Evolutionary conservation across 768 basidiomycete species (phyloP), one percentile per base, ranked within the genome.

Genomic region (Termitomyces sp.): DNA sequence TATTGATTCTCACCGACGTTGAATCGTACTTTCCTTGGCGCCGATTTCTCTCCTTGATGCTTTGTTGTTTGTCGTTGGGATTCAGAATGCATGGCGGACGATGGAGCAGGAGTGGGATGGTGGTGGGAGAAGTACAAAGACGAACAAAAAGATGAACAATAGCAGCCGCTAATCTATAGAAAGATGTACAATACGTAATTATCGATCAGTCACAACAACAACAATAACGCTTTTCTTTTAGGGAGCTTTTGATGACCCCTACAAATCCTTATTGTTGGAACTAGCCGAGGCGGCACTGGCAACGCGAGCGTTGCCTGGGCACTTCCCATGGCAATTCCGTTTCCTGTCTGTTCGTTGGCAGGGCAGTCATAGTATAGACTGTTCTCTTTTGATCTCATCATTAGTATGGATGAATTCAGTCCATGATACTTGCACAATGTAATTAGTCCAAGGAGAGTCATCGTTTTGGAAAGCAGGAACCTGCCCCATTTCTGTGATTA

Each of bases 11-110:
- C 64, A 78, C 90, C 90, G 63, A 92, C 90, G 74, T 92, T 92
- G 77, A 92, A 92, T 58, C 90, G 83, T 47, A 92, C 90, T 77
- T 91, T 92, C 64, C 90, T 80, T 21, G 90, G 88, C 14, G 87
- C 81, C 42, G 76, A 72, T 44, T 34, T 34, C 3, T 34, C 34
- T 34, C 34, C 34, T 34, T 74, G 66, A 6, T 77, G 57, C 61
- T 71, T 73, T 35, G 71, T 61, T 32, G 71, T 64, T 38, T 65
- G 66, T 51, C 62, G 46, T 51, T 64, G 63, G n/a, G 64, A 53
- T 40, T 69, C 67, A 54, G 70, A 65, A 60, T 70, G 69, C 68
- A 66, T 71, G 17, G 67, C 55, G 48, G 45, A 53, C 30, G 59
- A 45, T 34, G 52, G 43, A 22, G 47, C 52, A 53, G 28, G 48